These are phyloP conservation scores for Aspergillus tamarii DNA, from an alignment of 2,329 filamentous ascomycete genomes.

Conservation along the genomic window DNA sequence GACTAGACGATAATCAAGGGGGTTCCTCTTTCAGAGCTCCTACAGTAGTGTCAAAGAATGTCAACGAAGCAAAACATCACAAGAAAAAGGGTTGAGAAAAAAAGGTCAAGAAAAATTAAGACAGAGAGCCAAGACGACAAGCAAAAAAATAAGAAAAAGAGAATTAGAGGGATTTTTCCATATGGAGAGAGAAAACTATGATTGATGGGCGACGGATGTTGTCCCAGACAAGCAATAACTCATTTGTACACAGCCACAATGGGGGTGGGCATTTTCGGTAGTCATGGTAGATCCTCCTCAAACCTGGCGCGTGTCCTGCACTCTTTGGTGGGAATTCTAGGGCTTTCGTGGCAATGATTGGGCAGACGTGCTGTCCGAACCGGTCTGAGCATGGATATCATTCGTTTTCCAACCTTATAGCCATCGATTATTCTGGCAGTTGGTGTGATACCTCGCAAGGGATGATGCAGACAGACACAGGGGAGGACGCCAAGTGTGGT, in stretches of 20 bases:
- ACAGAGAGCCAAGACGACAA: not conserved
- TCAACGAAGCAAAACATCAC: not conserved
- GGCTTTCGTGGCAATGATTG: not conserved
- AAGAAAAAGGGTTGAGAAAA: not conserved
- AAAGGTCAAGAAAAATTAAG: not conserved
- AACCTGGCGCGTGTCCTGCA: not conserved
- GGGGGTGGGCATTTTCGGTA: not conserved
- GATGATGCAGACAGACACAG: not conserved
- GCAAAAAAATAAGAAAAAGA: not conserved
- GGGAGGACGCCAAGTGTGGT: not conserved
- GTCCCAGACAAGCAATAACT: slow-evolving; percentile 5
- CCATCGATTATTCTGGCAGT: not conserved
- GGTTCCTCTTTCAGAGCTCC: not conserved
- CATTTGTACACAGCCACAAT: slow-evolving; percentile 4
- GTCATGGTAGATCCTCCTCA: not conserved
- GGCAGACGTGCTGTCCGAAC: not conserved
- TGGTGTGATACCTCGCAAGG: not conserved
- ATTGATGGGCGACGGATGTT: not conserved
- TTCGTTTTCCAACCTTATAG: not conserved
- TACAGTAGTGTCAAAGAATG: not conserved
- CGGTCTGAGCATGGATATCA: not conserved
- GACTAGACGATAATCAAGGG: not conserved
- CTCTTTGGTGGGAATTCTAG: not conserved
- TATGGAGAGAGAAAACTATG: not conserved
- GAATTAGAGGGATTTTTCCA: not conserved